Base-by-base conservation (phyloP, 2,329 filamentous ascomycete species). In the Ophiostoma triangulosporum region DNA sequence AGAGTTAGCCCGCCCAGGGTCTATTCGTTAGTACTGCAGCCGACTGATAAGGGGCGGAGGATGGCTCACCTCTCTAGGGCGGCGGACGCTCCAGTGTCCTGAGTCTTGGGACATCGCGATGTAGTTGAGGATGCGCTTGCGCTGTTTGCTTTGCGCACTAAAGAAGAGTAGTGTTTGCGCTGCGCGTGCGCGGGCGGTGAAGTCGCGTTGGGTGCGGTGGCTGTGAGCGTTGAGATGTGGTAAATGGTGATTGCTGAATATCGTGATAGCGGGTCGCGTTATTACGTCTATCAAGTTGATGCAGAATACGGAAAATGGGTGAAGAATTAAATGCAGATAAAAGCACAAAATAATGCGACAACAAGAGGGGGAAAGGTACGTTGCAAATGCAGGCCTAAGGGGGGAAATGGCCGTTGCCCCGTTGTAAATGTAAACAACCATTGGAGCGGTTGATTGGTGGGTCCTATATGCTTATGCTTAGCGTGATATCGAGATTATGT, bases 61-160 rank as follows among this genome's bases (percentile, higher is more conserved):
- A 9, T 51, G 53, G 54, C 54, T 68, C 75, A 94, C 89, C 78
- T 96, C 90, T 76, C 91, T 81, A 61, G 87, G 86, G 64, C 90
- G 84, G 70, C 88, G 88, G 66, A 94, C 88, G 65, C 89, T 95
- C 78, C 91, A 96, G 65, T 93, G 75, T 64, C 86, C 86, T 57
- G 82, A 81, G 64, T 94, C 88, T 72, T 93, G 87, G 71, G 88
- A 88, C 88, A 94, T 94, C 64, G 32, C 12, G 26, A 12, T 33
- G 50, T 17, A 22, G 38, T 48, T 27, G 7, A 35, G 24, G 12
- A 45, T 45, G 24, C 11, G 35, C 32, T 27, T 46, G 43, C 26
- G 43, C 43, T 51, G 14, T 38, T 29, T 12, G 17, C 4, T 27
- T 11, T 38, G 22, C 12, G 35, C 2, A 32, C 24, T 26, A 15